phyloP scores from a whole-genome alignment of 805 yeast genomes.

The Starmerella powellii region DNA sequence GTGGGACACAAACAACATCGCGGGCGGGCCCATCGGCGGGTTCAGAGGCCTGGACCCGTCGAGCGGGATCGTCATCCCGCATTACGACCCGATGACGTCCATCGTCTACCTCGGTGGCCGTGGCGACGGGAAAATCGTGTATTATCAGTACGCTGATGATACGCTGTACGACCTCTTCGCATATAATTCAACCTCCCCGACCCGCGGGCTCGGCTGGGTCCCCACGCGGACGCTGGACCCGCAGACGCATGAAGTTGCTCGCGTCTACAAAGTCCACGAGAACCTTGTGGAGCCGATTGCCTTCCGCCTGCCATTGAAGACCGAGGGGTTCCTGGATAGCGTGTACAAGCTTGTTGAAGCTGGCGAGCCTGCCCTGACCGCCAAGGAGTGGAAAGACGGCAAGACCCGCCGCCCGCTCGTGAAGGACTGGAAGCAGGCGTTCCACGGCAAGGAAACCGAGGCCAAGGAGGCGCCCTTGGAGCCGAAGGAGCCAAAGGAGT shows the following conservation, averaged over 20 bases:
- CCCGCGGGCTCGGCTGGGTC: constrained; percentile 85
- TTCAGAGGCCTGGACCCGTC: constrained; percentile 77
- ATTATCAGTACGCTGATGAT: constrained; percentile 80
- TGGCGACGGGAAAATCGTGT: constrained; percentile 95
- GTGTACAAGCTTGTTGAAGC: constrained; percentile 89
- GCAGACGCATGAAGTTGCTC: constrained; percentile 71
- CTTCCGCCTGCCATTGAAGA: constrained; percentile 84
- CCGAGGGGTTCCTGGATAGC: constrained; percentile 85
- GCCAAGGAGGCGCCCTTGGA: constrained; percentile 22
- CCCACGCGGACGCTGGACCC: constrained; percentile 75
- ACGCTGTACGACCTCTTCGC: constrained; percentile 77
- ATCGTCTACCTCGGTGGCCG: constrained; percentile 87
- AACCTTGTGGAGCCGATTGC: constrained; percentile 78
- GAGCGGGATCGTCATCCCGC: constrained; percentile 88
- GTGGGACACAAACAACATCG: constrained; percentile 73
- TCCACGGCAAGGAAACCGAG: constrained; percentile 56
- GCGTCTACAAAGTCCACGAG: constrained; percentile 76
- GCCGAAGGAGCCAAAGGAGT: neutral
- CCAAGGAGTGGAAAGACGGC: constrained; percentile 71
- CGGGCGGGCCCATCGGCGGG: constrained; percentile 78
- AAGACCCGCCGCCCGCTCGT: constrained; percentile 69
- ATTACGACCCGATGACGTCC: constrained; percentile 68
- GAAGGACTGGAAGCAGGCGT: constrained; percentile 61
- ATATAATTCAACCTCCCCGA: constrained; percentile 79
- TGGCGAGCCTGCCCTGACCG: constrained; percentile 59